phyloP scores from a whole-genome alignment of 1,284 basidiomycete genomes.

The Clitocybe nebularis region DNA sequence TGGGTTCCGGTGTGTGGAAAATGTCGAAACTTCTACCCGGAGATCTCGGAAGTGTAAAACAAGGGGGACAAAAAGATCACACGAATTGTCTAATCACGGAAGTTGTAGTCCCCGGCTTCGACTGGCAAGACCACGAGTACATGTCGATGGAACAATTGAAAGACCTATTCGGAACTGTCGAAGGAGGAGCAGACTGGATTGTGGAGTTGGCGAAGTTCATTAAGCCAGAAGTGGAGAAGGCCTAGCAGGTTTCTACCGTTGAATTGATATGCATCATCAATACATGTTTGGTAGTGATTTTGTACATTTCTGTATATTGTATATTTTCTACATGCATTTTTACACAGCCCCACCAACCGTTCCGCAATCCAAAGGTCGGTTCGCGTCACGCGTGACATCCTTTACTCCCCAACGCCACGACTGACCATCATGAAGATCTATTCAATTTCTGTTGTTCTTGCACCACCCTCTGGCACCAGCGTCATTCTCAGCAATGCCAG shows the following conservation, averaged over 20 bases:
- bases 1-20: slow-evolving; percentile 48
- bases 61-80: slow-evolving; percentile 20
- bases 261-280: no score
- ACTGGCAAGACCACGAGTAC: slow-evolving; percentile 46
- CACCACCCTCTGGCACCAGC: slow-evolving; percentile 52
- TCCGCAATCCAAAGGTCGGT: no score
- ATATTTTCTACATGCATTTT: no score
- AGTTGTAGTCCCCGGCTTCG: slow-evolving; percentile 45
- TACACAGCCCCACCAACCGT: no score
- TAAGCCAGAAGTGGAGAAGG: no score
- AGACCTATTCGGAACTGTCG: slow-evolving; percentile 26
- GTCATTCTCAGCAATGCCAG: slow-evolving; percentile 71
- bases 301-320: no score
- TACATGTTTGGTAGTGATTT: no score
- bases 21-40: slow-evolving; percentile 39
- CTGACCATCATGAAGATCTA: slow-evolving; percentile 62
- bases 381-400: neutral
- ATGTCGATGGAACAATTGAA: slow-evolving; percentile 29
- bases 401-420: neutral
- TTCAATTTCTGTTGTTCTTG: slow-evolving; percentile 58
- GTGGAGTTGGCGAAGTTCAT: slow-evolving; percentile 4
- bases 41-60: slow-evolving; percentile 25
- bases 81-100: slow-evolving; percentile 46
- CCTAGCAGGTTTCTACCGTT: no score
- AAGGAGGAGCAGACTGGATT: slow-evolving; percentile 9